Evolutionary conservation across 306 rosid genomes (phyloP).

Genomic region (Quercus bicolor): DNA sequence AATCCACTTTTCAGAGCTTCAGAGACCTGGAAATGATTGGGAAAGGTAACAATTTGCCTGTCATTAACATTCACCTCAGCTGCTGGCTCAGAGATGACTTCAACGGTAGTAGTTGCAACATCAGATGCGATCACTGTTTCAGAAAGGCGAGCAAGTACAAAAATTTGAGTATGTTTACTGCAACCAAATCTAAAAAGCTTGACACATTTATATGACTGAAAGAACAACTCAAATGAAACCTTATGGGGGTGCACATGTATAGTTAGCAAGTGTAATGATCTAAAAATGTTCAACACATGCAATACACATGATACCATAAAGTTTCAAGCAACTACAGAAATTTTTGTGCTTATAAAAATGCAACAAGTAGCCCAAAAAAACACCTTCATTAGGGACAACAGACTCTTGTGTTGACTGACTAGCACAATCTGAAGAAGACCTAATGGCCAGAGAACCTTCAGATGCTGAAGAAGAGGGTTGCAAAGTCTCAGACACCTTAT

Average conservation of each 20-base stretch:
- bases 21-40: constrained; percentile 75
- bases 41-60: constrained; percentile 64
- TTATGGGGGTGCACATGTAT: background rate
- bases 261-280: background rate
- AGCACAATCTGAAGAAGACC: constrained; percentile 32
- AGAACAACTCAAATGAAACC: background rate
- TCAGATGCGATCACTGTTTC: constrained; percentile 42
- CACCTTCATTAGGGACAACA: constrained; percentile 16
- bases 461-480: constrained; percentile 27
- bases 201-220: background rate
- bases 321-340: constrained; percentile 10
- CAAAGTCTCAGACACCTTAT: constrained; percentile 19
- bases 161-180: background rate
- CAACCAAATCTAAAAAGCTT: background rate
- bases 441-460: constrained; percentile 26
- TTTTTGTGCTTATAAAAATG: background rate
- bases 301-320: background rate
- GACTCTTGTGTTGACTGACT: constrained; percentile 26
- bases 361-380: background rate
- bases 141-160: constrained; percentile 28
- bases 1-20: constrained; percentile 62
- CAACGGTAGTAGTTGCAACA: constrained; percentile 38
- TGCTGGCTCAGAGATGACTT: constrained; percentile 29
- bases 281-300: background rate
- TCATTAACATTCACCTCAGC: constrained; percentile 29